Evolutionary conservation across 2,329 filamentous ascomycete genomes (phyloP), one percentile per base, ranked within the genome.

Genomic region (Ophiostoma australiae): DNA sequence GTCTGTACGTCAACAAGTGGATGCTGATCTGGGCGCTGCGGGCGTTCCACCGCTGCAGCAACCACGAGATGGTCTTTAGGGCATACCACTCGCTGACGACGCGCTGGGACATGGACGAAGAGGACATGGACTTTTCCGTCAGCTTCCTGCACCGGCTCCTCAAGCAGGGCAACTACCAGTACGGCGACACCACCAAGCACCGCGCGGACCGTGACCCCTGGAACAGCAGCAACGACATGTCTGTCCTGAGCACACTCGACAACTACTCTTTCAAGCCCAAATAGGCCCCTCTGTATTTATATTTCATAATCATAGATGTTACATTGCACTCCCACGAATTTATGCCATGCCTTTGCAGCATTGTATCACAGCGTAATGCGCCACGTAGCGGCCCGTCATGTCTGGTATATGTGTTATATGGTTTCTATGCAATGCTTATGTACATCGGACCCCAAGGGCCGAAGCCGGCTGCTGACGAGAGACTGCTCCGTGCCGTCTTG

Each of bases 31-130:
- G 86, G 82, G 82, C 84, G 0, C 77, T 93, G 52, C 81, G 83
- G 65, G 90, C 91, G 3, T 91, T 91, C 77, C 83, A 84, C 72
- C 86, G 83, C 73, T 90, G 87, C 76, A 82, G 83, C n/a, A 81
- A 84, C 1, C 77, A 78, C 31, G 81, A 85, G 13, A 80, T 82
- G 41, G 83, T 89, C 67, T 72, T 88, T 72, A 80, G 84, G 61
- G 84, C 86, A 3, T 93, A 85, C 75, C 81, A 83, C 33, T 78
- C 79, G 33, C 76, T 89, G 71, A 81, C 80, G 48, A 74, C 78
- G 58, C 80, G 84, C 48, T 88, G 86, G 84, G 76, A 81, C 20
- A 78, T 84, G 58, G 77, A 79, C 2, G 70, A 77, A 17, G 78
- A 78, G 6, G 81, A 82, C 27, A 77, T 80, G 61, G 78, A 81